Conservation (phyloP, 306 rosid species). For the Myrica gale region DNA sequence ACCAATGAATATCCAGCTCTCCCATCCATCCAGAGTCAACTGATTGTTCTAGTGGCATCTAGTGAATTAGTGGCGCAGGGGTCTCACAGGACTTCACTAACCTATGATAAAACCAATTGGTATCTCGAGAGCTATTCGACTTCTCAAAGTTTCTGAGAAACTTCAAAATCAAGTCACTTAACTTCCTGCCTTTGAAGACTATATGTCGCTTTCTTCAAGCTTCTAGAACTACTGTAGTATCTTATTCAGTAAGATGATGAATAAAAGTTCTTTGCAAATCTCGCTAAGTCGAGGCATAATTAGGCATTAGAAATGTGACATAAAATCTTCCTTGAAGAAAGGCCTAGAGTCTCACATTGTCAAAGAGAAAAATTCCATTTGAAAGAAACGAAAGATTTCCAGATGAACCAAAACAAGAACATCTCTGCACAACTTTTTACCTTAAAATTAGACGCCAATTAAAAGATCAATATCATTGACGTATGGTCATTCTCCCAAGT, state of each 20-base stretch:
- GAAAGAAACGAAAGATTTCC: background rate
- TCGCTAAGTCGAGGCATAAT: background rate
- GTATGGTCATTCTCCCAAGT: background rate
- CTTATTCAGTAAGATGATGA: background rate
- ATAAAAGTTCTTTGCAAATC: background rate
- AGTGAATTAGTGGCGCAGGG: background rate
- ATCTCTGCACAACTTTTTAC: background rate
- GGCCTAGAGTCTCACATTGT: background rate
- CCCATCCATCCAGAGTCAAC: background rate
- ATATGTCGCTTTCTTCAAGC: background rate
- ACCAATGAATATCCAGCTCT: background rate
- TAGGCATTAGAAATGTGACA: background rate
- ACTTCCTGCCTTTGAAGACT: too few species aligned
- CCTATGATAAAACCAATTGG: background rate
- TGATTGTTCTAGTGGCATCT: background rate
- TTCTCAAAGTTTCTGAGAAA: background rate
- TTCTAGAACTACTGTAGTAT: background rate
- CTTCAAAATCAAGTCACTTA: too few species aligned
- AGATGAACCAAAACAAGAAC: background rate
- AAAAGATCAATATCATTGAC: background rate
- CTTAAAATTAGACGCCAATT: too few species aligned
- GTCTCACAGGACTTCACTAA: background rate
- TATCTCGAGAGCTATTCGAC: background rate
- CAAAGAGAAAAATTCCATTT: background rate
- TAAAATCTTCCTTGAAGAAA: background rate